Evolutionary conservation across 148 eudicot genomes (phyloP), one percentile per base, ranked within the genome.

Genomic region (Rhododendron henanense): DNA sequence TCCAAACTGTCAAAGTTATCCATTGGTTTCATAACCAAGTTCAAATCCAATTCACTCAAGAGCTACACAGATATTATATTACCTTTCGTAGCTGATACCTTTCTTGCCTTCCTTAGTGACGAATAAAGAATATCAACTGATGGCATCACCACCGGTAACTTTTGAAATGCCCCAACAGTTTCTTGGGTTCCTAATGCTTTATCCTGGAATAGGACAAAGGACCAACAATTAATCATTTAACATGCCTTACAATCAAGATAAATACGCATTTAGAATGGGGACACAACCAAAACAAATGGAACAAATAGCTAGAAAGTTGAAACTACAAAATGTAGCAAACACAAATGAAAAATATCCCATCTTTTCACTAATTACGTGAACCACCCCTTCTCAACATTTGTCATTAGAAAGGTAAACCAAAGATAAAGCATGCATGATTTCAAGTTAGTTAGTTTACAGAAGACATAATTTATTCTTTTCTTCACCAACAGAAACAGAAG

Each of bases 81-180:
- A 97, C 99, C 99, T 89, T 95, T 93, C 74, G 99, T 93, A 83
- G 99, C 92, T 50, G 93, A 78, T 82, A 97, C 91, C 90, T 88
- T 94, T 92, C 88, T 95, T 74, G 99, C 93, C 89, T 94, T 97
- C 89, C 92, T 91, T 90, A 95, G 84, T 73, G 99, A 95, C 10
- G 99, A 97, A 82, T 90, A 87, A 57, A 95, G 88, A 81, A 97
- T 93, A 90, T 95, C 99, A 84, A 85, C 77, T 59, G 98, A 93
- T 67, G 99, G 99, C 98, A 94, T 94, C 84, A 97, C 99, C 96
- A 94, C 94, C 8, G 99, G 99, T 86, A 97, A 89, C 88, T 94
- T 93, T 88, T 97, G 99, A 86, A 97, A 95, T 78, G 98, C 99
- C 81, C 99, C 99, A n/a, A 95, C 84, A 83, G 82, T 90, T 87